Percentiles rank a stretch among this genome's conserved stretches.
phyloP scores from a whole-genome alignment of 805 yeast genomes.

The Metschnikowia borealis region DNA sequence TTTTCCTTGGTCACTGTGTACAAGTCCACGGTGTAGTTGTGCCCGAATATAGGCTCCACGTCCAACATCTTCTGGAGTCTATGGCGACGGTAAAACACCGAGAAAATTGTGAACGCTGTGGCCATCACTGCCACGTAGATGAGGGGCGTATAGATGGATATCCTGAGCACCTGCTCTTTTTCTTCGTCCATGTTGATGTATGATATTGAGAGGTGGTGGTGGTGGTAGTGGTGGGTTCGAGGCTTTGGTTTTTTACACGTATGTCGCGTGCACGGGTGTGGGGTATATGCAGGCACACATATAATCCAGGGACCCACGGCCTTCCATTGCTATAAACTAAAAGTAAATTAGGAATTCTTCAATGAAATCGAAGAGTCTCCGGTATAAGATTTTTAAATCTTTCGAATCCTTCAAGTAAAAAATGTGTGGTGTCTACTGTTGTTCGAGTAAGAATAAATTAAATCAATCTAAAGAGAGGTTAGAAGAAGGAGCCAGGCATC shows the following conservation, averaged over 20 bases:
- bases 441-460: not conserved
- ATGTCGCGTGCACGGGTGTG: constrained; percentile 1
- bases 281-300: not conserved
- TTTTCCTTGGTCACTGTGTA: constrained; percentile 55
- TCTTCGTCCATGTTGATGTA: constrained; percentile 14
- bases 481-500: constrained; percentile 13
- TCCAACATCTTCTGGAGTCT: constrained; percentile 50
- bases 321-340: too few relatives aligned
- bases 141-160: constrained; percentile 59
- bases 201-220: too few relatives aligned
- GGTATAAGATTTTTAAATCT: not conserved
- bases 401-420: not conserved
- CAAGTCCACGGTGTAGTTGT: constrained; percentile 60
- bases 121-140: constrained; percentile 68
- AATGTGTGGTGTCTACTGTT: not conserved
- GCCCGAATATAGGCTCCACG: constrained; percentile 70
- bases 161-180: constrained; percentile 26
- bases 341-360: too few relatives aligned
- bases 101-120: constrained; percentile 62
- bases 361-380: too few relatives aligned
- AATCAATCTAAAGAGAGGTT: not conserved
- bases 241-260: constrained; percentile 2
- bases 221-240: not conserved
- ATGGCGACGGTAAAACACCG: constrained; percentile 61
- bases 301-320: too few relatives aligned